Base-by-base conservation (phyloP, 257 asterid species). In the Henckelia pumila region DNA sequence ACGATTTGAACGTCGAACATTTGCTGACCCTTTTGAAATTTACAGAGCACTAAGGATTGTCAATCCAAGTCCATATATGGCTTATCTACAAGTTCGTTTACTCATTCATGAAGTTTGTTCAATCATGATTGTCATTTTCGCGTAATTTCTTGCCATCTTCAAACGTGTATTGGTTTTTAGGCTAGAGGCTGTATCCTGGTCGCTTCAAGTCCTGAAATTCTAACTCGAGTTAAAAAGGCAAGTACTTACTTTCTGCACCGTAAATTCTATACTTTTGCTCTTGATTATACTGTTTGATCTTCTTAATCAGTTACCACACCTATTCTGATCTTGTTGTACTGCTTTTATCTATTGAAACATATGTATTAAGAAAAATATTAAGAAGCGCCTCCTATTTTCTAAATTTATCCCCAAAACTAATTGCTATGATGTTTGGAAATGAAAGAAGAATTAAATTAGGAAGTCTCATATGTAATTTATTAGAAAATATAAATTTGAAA, bases 31-130 rank as follows among this genome's bases (percentile, higher is more conserved):
- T 29, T 94, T 94, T 79, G 99, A 94, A 87, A 88, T 94, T 49
- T 94, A 94, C 75, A 79, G 99, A 83, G 99, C 99, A 69, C 79
- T 94, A 62, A 81, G 98, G 83, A 82, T 94, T 64, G 96, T 94
- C 73, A 94, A 94, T 66, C 99, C 98, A 61, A 94, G 98, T 79
- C 99, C 99, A 75, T 94, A 88, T 63, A 94, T 94, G 99, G 86
- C 95, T 33, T 94, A 94, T 70, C 85, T 94, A 77, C 99, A 94
- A 77, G 99, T 94, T 20, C 49, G 86, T 71, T 28, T 62, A 56
- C 69, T 71, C 77, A 63, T 71, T 67, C 75, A 61, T 73, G 62
- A 62, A 65, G 28, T 40, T 25, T 63, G 56, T 67, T 65, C 73
- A 59, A 64, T 20, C 59, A 24, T 56, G 7, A 21, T 59, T 40